Percentiles rank a stretch among this genome's conserved stretches.
These are phyloP conservation scores for Umbilicaria muhlenbergii DNA, from an alignment of 495 filamentous ascomycete genomes.

Conservation along the genomic window DNA sequence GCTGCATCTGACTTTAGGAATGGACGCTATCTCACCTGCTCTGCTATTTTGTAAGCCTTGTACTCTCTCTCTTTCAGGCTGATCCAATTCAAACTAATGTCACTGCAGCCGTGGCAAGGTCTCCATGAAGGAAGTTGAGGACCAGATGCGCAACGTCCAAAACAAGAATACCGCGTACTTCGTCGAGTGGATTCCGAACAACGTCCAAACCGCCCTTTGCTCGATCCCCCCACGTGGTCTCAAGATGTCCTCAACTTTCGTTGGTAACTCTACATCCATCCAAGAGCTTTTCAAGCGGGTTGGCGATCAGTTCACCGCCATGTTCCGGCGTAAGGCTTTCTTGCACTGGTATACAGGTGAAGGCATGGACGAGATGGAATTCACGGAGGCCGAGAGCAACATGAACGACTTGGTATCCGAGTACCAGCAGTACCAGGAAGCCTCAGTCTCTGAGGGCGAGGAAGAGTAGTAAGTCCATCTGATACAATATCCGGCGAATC, in stretches of 20 bases:
- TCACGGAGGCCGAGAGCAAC: constrained; percentile 99
- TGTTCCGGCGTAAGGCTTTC: constrained; percentile 99
- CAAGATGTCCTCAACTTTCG: constrained; percentile 99
- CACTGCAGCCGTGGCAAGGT: constrained; percentile 79
- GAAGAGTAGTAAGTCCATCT: constrained; percentile 40
- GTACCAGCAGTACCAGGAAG: constrained; percentile 99
- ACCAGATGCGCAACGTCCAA: constrained; percentile 99
- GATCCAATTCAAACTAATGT: constrained; percentile 15
- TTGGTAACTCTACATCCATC: constrained; percentile 98
- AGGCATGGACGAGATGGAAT: constrained; percentile 99
- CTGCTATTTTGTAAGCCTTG: constrained; percentile 71
- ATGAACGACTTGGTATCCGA: constrained; percentile 99
- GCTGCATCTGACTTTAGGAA: constrained; percentile 99
- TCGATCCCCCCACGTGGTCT: constrained; percentile 95
- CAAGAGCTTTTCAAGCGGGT: constrained; percentile 99
- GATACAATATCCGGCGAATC: not conserved
- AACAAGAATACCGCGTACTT: constrained; percentile 99
- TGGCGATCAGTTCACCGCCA: constrained; percentile 98
- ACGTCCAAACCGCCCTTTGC: constrained; percentile 99
- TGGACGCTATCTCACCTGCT: constrained; percentile 98
- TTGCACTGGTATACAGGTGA: constrained; percentile 99
- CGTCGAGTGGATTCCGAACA: constrained; percentile 99
- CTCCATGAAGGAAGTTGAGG: constrained; percentile 99
- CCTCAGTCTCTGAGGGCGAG: constrained; percentile 63
- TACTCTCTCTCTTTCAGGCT: not conserved